These are phyloP conservation scores for Monosporascus sp. DNA, from an alignment of 2,329 filamentous ascomycete species.

Conservation along the genomic window DNA sequence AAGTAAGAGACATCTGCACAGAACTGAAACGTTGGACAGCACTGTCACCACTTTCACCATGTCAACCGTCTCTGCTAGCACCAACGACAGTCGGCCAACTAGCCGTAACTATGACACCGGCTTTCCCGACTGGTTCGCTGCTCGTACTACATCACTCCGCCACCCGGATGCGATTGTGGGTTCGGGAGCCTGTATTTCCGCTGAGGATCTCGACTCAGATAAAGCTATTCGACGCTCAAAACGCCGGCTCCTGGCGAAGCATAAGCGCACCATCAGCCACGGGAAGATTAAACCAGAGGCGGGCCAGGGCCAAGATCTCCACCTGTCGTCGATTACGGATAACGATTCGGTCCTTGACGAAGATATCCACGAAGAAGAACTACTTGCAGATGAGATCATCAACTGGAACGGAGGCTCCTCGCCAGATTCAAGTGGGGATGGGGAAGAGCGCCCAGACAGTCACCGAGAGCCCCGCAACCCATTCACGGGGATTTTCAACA, in stretches of 20 bases:
- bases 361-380: neutral
- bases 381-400: neutral
- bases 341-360: neutral
- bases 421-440: neutral
- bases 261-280: slow-evolving; percentile 41
- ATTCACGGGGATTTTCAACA: slow-evolving; percentile 14
- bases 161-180: slow-evolving; percentile 57
- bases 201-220: slow-evolving; percentile 44
- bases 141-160: slow-evolving; percentile 53
- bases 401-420: neutral
- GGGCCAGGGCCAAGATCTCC: slow-evolving; percentile 24
- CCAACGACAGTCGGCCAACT: slow-evolving; percentile 20
- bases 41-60: slow-evolving; percentile 13
- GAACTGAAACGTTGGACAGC: slow-evolving; percentile 1
- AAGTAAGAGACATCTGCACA: slow-evolving; percentile 4
- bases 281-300: slow-evolving; percentile 36
- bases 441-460: neutral
- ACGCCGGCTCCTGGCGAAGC: slow-evolving; percentile 41
- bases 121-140: slow-evolving; percentile 28
- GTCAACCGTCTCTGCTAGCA: slow-evolving; percentile 19
- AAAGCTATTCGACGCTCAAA: slow-evolving; percentile 37
- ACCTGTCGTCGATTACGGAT: neutral
- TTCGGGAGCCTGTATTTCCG: slow-evolving; percentile 50
- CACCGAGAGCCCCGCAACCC: neutral
- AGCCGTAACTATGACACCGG: slow-evolving; percentile 27